Evolutionary conservation across 805 yeast genomes (phyloP), one percentile per base, ranked within the genome.

Genomic region (Starmerella floricola): DNA sequence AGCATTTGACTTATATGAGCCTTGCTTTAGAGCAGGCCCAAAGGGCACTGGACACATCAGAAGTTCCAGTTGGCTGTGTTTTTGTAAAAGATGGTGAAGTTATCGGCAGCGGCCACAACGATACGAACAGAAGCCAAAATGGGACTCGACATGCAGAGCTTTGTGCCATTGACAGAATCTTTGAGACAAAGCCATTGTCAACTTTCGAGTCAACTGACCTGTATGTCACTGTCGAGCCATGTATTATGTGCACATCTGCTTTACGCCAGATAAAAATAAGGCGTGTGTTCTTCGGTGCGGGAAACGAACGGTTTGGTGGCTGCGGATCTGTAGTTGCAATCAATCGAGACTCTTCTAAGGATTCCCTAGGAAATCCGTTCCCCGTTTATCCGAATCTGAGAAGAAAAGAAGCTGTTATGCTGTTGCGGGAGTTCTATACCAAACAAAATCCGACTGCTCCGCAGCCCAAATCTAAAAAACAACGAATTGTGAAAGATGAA

Each of bases 201-300:
- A 26, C 31, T 6, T 74, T 84, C 53, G 54, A 60, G 30, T 72
- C 77, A 20, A 67, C 82, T 3, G 76, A 74, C 24, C 66, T 91
- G 6, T 88, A 86, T 59, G 98, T 91, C 20, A 86, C 97, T 0
- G 96, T 91, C 0, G 98, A 91, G 61, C 98, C 98, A 0, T 91
- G 98, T 58, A 80, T 91, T 6, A 91, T 91, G 98, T 91, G 98
- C 64, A 97, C 95, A 0, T 76, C 91, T 31, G 86, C 94, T 2
- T 62, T 91, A 31, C 70, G 87, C 45, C 98, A 91, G 53, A 59
- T 87, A 35, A 79, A 80, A 1, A 74, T 91, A 10, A 62, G 73
- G 24, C 65, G 67, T 31, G 95, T 88, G 1, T 76, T 77, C 35
- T 91, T 84, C 55, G 97, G 98, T 0, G 87, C 95, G 55, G 91